A percentile compares a stretch with the other conserved stretches of the same genome.
Evolutionary conservation across 2,329 filamentous ascomycete species (phyloP).

Genomic region (Diaporthe citrichinensis): DNA sequence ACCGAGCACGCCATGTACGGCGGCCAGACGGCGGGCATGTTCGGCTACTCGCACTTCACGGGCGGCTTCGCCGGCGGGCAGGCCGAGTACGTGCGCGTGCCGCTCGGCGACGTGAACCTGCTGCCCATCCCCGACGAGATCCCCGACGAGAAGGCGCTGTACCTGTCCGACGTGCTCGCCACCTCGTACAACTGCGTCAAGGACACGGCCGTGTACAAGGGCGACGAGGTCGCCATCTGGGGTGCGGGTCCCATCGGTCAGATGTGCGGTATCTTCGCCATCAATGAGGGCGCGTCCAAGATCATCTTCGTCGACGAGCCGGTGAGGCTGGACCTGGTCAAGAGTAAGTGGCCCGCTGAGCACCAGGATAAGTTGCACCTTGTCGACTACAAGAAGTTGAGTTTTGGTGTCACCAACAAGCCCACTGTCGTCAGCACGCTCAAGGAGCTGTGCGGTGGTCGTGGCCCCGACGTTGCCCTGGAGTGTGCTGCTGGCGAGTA

Average conservation of each 20-base stretch:
- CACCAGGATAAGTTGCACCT: constrained; percentile 71
- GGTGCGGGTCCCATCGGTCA: constrained; percentile 91
- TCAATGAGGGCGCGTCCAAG: constrained; percentile 79
- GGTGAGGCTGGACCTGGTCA: constrained; percentile 77
- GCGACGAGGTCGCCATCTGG: constrained; percentile 85
- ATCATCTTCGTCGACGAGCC: constrained; percentile 86
- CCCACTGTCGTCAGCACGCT: constrained; percentile 78
- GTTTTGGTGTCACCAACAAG: constrained; percentile 69
- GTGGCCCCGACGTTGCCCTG: constrained; percentile 81
- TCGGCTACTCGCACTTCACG: constrained; percentile 83
- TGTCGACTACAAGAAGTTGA: constrained; percentile 76
- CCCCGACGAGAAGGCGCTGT: constrained; percentile 88
- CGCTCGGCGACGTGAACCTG: constrained; percentile 84
- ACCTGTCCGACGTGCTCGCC: constrained; percentile 82
- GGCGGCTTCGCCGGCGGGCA: constrained; percentile 91
- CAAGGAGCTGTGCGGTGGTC: constrained; percentile 79
- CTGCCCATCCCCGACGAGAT: constrained; percentile 83
- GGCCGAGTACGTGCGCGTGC: constrained; percentile 88
- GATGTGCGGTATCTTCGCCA: constrained; percentile 83
- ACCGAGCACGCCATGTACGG: constrained; percentile 84
- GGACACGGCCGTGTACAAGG: constrained; percentile 84
- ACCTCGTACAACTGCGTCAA: constrained; percentile 88
- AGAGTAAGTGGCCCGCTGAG: constrained; percentile 68
- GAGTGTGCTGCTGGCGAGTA: constrained; percentile 77
- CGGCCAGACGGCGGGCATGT: constrained; percentile 79